A percentile compares a stretch with the other conserved stretches of the same genome.
phyloP scores from a whole-genome alignment of 2,329 filamentous ascomycete genomes.

The Alternaria angustiovoidea region DNA sequence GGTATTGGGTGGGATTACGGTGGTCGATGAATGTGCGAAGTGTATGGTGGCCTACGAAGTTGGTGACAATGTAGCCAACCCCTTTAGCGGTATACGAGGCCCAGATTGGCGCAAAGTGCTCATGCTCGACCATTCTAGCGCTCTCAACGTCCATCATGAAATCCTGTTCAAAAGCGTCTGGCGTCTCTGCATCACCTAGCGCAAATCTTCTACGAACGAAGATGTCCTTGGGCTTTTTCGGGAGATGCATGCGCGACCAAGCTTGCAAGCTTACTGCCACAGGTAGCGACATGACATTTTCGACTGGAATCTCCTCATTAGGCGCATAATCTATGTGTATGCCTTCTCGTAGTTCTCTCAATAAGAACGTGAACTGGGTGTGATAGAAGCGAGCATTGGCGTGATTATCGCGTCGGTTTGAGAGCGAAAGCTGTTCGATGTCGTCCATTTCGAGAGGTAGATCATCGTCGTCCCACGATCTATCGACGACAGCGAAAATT shows the following conservation, averaged over 20 bases:
- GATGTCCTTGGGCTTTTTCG: conserved; percentile 65
- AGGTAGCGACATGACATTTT: conserved; percentile 68
- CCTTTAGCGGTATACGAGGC: conserved; percentile 73
- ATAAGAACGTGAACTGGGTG: conserved; percentile 74
- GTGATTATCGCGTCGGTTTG: conserved; percentile 66
- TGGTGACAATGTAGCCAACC: conserved; percentile 70
- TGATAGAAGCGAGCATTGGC: conserved; percentile 74
- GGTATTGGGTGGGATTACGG: conserved; percentile 66
- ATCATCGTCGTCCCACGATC: conserved; percentile 79
- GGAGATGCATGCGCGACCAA: conserved; percentile 70
- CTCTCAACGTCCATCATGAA: conserved; percentile 69
- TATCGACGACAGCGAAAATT: conserved; percentile 78
- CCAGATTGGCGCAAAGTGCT: conserved; percentile 75
- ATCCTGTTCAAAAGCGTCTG: conserved; percentile 50
- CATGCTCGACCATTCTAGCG: conserved; percentile 67
- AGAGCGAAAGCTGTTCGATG: conserved; percentile 69
- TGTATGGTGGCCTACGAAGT: conserved; percentile 71
- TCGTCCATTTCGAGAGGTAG: conserved; percentile 73
- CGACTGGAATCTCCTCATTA: conserved; percentile 73
- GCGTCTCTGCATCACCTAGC: conserved; percentile 52
- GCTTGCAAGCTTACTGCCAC: conserved; percentile 56
- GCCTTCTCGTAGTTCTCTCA: conserved; percentile 68
- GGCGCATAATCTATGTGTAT: conserved; percentile 70
- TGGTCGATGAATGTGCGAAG: conserved; percentile 73
- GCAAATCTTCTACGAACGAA: conserved; percentile 67